Evolutionary conservation across 176 grass and related monocot genomes (phyloP).

Genomic region (Oryza glaberrima): DNA sequence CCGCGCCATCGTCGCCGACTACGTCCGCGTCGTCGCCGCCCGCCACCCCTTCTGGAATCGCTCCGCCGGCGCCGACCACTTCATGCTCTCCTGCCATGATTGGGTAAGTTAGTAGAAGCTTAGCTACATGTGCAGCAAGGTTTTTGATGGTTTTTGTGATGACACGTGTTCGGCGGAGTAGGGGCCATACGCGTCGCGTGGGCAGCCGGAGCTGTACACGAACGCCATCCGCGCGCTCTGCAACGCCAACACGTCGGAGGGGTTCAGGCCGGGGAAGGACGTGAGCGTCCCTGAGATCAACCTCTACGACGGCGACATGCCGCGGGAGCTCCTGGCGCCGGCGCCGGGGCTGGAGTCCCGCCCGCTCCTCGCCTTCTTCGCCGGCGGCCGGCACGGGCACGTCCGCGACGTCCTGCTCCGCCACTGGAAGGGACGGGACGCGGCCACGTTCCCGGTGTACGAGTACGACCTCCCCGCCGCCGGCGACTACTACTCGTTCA

Average conservation of each 20-base stretch:
- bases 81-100: constrained; percentile 90
- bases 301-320: constrained; percentile 57
- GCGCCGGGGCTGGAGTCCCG: constrained; percentile 18
- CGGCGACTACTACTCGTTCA: constrained; percentile 57
- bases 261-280: constrained; percentile 64
- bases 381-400: constrained; percentile 58
- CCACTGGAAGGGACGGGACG: constrained; percentile 64
- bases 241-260: constrained; percentile 83
- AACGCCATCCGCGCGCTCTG: constrained; percentile 74
- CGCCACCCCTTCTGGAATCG: constrained; percentile 75
- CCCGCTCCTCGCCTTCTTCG: constrained; percentile 69
- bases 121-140: no score
- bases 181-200: constrained; percentile 62
- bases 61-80: constrained; percentile 72
- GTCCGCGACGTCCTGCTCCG: constrained; percentile 56
- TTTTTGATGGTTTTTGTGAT: no score
- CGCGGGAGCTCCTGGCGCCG: constrained; percentile 42
- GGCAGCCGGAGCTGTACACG: constrained; percentile 45
- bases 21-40: constrained; percentile 60
- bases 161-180: no score
- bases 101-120: constrained; percentile 44
- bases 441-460: constrained; percentile 47
- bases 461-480: constrained; percentile 45
- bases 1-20: constrained; percentile 58
- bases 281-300: constrained; percentile 70